Percentiles rank a stretch among this genome's conserved stretches.
Evolutionary conservation across 1,284 basidiomycete genomes (phyloP).

Genomic region (Sparassis latifolia): DNA sequence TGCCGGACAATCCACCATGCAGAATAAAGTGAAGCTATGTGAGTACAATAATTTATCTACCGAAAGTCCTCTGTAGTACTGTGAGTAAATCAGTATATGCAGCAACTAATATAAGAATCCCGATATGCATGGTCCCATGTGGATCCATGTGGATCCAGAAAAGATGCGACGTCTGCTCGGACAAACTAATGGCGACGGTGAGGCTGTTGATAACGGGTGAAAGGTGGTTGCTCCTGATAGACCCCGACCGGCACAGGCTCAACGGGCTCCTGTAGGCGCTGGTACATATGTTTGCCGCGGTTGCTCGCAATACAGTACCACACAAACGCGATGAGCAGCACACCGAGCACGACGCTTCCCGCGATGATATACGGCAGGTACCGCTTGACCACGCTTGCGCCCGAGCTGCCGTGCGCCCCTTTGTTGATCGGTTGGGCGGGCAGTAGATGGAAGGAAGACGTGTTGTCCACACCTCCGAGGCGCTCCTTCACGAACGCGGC

Average conservation of each 20-base stretch:
- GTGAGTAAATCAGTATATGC: too few relatives aligned
- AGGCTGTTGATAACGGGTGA: conserved; percentile 24
- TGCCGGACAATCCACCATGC: too few relatives aligned
- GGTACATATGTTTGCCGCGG: conserved; percentile 29
- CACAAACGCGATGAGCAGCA: conserved; percentile 18
- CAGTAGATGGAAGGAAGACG: conserved; percentile 41
- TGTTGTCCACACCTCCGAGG: conserved; percentile 42
- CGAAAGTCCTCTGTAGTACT: too few relatives aligned
- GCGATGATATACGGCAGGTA: conserved; percentile 28
- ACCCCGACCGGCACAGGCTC: conserved; percentile 24
- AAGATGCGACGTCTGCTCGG: too few relatives aligned
- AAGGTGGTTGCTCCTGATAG: conserved; percentile 18
- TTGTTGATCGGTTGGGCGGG: conserved; percentile 28
- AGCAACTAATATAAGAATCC: too few relatives aligned
- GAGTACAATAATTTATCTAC: conserved; percentile 6
- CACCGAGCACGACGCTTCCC: conserved; percentile 18
- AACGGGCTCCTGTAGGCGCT: conserved; percentile 24
- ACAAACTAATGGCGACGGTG: conserved; percentile 20
- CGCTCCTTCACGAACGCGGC: conserved; percentile 47
- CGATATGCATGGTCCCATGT: too few relatives aligned
- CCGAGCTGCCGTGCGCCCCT: conserved; percentile 8
- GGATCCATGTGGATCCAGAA: too few relatives aligned
- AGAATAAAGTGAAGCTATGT: too few relatives aligned
- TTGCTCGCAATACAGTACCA: conserved; percentile 23
- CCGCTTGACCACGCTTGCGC: conserved; percentile 18